Conservation (phyloP, 2,329 filamentous ascomycete species). For the Akanthomyces uredinophilus region DNA sequence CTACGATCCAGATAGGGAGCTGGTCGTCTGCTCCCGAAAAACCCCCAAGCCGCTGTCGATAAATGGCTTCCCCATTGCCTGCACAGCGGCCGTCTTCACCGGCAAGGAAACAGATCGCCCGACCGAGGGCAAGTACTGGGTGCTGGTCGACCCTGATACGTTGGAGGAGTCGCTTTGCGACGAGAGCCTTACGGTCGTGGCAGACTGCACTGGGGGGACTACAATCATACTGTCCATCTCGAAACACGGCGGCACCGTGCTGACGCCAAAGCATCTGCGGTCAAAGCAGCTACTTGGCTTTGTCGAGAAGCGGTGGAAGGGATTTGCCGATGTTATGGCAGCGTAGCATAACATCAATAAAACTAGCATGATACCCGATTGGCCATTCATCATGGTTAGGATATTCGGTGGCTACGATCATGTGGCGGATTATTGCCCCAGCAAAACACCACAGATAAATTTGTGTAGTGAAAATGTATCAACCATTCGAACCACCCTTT, state of each 20-base stretch:
- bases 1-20: constrained; percentile 79
- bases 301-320: constrained; percentile 32
- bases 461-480: constrained; percentile 50
- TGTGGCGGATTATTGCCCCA: constrained; percentile 12
- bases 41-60: constrained; percentile 55
- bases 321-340: constrained; percentile 29
- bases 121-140: constrained; percentile 55
- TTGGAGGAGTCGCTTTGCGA: constrained; percentile 82
- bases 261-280: constrained; percentile 59
- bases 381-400: too few relatives aligned
- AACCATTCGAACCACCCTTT: constrained; percentile 81
- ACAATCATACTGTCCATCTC: constrained; percentile 66
- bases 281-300: constrained; percentile 53
- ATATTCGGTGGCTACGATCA: not conserved
- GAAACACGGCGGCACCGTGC: constrained; percentile 72
- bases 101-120: constrained; percentile 50
- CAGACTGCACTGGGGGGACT: constrained; percentile 55
- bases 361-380: constrained; percentile 23
- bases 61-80: constrained; percentile 65
- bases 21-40: constrained; percentile 65
- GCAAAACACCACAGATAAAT: not conserved
- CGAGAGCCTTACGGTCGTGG: constrained; percentile 76
- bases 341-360: constrained; percentile 35
- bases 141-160: constrained; percentile 81
- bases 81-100: constrained; percentile 73